phyloP scores from a whole-genome alignment of 75 land plant species.

The Picea sitchensis region DNA sequence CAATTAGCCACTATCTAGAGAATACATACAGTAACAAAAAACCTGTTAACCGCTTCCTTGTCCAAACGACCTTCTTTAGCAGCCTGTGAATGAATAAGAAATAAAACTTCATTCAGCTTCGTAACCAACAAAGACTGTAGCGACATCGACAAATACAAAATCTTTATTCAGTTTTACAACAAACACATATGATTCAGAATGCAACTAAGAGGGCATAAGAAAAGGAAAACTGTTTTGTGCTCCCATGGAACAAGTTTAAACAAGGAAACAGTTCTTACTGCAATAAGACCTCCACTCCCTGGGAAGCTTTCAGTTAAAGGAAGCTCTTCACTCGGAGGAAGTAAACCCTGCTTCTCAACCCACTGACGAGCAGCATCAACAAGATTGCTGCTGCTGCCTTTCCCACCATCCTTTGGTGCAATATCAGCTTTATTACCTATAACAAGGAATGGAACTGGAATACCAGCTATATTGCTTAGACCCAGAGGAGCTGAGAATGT shows the following conservation, averaged over 20 bases:
- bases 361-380: slow-evolving; percentile 93
- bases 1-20: not conserved
- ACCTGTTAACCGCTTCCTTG: slow-evolving; percentile 79
- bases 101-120: not conserved
- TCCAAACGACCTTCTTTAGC: slow-evolving; percentile 78
- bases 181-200: too few species aligned
- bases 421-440: slow-evolving; percentile 86
- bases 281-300: slow-evolving; percentile 52
- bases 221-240: not conserved
- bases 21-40: slow-evolving; percentile 60
- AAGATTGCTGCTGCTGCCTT: slow-evolving; percentile 85
- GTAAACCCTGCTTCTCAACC: slow-evolving; percentile 95
- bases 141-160: not conserved
- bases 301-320: slow-evolving; percentile 80
- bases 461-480: slow-evolving; percentile 61
- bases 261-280: slow-evolving; percentile 40
- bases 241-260: not conserved
- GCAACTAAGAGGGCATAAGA: not conserved
- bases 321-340: slow-evolving; percentile 74
- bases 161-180: not conserved
- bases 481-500: slow-evolving; percentile 76
- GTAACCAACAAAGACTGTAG: not conserved
- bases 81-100: slow-evolving; percentile 35
- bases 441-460: slow-evolving; percentile 85
- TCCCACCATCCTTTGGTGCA: slow-evolving; percentile 64